Percentiles rank a stretch among this genome's conserved stretches.
Evolutionary conservation across 1,139 yeast genomes (phyloP).

Genomic region (Suhomyces kunorum): DNA sequence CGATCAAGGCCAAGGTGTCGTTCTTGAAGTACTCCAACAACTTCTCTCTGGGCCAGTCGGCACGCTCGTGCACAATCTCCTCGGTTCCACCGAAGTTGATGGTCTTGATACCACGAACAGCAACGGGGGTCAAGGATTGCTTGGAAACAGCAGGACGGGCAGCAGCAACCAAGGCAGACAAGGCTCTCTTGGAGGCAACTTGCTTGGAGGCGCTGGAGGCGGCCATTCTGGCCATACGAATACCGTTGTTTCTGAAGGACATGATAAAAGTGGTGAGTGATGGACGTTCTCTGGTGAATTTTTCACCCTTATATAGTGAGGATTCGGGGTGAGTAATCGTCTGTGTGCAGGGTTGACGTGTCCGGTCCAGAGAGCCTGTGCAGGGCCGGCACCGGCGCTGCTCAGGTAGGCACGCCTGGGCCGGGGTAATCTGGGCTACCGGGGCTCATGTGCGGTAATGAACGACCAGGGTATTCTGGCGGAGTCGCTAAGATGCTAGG

Average conservation of each 20-base stretch:
- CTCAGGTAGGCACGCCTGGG: not conserved
- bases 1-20: conserved; percentile 95
- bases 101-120: conserved; percentile 86
- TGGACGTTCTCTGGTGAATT: conserved; percentile 5
- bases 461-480: no score
- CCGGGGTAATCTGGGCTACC: not conserved
- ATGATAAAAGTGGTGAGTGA: conserved; percentile 27
- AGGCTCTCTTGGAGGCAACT: conserved; percentile 64
- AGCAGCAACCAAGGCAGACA: conserved; percentile 58
- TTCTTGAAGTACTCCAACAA: conserved; percentile 93
- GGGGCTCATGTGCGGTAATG: not conserved
- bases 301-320: conserved; percentile 15
- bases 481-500: no score
- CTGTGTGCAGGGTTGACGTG: conserved; percentile 10
- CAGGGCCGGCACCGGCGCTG: conserved; percentile 16
- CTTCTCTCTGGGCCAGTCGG: conserved; percentile 99
- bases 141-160: conserved; percentile 48
- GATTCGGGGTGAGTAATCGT: conserved; percentile 11
- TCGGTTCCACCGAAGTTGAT: conserved; percentile 96
- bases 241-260: conserved; percentile 65
- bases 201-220: conserved; percentile 52
- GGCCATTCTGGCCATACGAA: conserved; percentile 64
- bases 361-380: conserved; percentile 7
- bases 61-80: conserved; percentile 96
- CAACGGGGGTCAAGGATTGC: conserved; percentile 37